Base-by-base conservation (phyloP, 2,329 filamentous ascomycete species). In the Chrysoporthe deuterocubensis region DNA sequence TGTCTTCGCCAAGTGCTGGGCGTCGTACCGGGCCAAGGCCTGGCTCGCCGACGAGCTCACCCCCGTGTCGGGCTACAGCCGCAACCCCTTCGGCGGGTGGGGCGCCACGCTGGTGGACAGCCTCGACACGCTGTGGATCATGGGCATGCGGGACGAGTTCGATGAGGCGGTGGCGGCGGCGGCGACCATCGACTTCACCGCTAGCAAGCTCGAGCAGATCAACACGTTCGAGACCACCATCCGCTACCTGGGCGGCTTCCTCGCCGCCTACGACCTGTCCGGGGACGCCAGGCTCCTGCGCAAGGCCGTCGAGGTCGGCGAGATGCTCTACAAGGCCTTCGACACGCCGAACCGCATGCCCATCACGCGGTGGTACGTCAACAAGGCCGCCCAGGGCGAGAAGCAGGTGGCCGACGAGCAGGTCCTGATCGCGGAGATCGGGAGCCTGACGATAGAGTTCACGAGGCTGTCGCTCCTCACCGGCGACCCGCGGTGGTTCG, bases 221-320 rank as follows among this genome's bases (percentile, higher is more conserved):
- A 70, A 70, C 42, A 62, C 66, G 8, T 70, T 82, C 82, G 0
- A 78, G 82, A 66, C 79, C 82, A 34, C 78, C 2, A 70, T 70
- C 26, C 67, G 69, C 4, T 69, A 70, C 21, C 44, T 70, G n/a
- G 69, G 69, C 26, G 69, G 69, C 8, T 67, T 70, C 18, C 50
- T 70, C 11, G 60, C 61, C 6, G 69, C 69, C 21, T 70, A 69
- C 26, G 69, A 70, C 58, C 61, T 63, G 21, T 79, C 78, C 43
- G 73, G 75, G 3, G 76, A 81, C 40, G 71, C 70, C 37, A 62
- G 72, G 43, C 70, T 82, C 8, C 71, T 81, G 13, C 72, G 75
- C n/a, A 82, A 82, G 66, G 78, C 79, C 6, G 71, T 75, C 8
- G 78, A 81, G 69, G 72, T 81, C 0, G 80, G 79, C 13, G 79